Evolutionary conservation across 768 basidiomycete species (phyloP).

Genomic region (Dioszegia hungarica): DNA sequence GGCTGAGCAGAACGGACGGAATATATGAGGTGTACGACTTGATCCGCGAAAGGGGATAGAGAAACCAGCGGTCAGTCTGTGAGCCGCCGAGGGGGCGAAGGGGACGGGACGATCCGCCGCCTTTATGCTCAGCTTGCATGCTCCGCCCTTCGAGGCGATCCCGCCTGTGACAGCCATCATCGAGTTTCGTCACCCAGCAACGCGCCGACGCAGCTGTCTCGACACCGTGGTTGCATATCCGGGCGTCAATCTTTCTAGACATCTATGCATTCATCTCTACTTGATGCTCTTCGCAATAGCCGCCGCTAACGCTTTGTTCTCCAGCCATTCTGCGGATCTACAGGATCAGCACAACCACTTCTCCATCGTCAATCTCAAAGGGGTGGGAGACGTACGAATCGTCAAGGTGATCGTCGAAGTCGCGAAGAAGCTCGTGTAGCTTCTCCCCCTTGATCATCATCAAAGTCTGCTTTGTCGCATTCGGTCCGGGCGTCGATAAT

Average conservation of each 20-base stretch:
- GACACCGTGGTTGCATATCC: too few relatives aligned
- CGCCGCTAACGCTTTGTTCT: neutral
- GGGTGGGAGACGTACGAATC: constrained; percentile 28
- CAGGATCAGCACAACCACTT: neutral
- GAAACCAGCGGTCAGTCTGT: too few relatives aligned
- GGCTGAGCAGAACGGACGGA: constrained; percentile 24
- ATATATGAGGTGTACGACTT: constrained; percentile 26
- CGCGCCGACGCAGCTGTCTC: too few relatives aligned
- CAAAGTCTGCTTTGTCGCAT: neutral
- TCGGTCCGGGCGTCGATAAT: constrained; percentile 10
- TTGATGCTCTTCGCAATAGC: constrained; percentile 8
- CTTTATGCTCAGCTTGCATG: too few relatives aligned
- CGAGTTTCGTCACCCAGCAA: too few relatives aligned
- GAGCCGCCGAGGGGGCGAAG: too few relatives aligned
- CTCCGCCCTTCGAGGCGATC: too few relatives aligned
- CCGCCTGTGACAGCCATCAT: too few relatives aligned
- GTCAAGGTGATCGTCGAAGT: constrained; percentile 37
- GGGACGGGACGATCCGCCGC: too few relatives aligned
- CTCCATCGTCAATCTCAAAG: neutral
- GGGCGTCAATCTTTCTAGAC: too few relatives aligned
- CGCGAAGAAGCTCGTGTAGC: constrained; percentile 17
- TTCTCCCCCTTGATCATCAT: constrained; percentile 14
- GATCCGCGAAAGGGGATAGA: constrained; percentile 9
- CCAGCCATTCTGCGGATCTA: constrained; percentile 2
- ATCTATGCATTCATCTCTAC: too few relatives aligned